Percentiles rank a stretch among this genome's conserved stretches.
phyloP scores from a whole-genome alignment of 441 rosid genomes.

The Capsella rubella region DNA sequence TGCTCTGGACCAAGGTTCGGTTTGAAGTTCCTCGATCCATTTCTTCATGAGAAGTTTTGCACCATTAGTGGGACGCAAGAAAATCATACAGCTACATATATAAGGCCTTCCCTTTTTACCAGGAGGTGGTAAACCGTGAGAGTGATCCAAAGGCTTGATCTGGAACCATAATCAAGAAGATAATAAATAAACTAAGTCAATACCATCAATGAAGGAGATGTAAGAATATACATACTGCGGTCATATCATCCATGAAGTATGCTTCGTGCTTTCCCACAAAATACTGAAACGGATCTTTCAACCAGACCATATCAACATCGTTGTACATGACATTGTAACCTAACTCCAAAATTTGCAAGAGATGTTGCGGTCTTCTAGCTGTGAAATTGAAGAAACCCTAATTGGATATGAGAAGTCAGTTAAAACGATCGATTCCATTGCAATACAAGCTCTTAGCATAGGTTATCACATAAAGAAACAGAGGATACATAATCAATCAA shows the following conservation, averaged over 20 bases:
- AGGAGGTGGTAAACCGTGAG: conserved; percentile 85
- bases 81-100: conserved; percentile 95
- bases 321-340: conserved; percentile 98
- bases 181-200: conserved; percentile 15
- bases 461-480: not conserved
- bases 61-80: conserved; percentile 72
- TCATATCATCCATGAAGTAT: conserved; percentile 94
- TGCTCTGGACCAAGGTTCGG: conserved; percentile 66
- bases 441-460: not conserved
- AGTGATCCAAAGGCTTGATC: conserved; percentile 86
- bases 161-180: conserved; percentile 41
- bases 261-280: conserved; percentile 81
- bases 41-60: conserved; percentile 86
- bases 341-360: conserved; percentile 83
- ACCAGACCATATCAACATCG: conserved; percentile 98
- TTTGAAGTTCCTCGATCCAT: conserved; percentile 89
- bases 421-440: not conserved
- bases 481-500: not conserved
- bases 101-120: conserved; percentile 86
- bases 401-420: not conserved
- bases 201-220: conserved; percentile 3
- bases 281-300: conserved; percentile 85
- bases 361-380: conserved; percentile 82
- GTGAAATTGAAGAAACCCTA: conserved; percentile 98
- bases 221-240: conserved; percentile 56